Base-by-base conservation (phyloP, 208 protist genomes). In the Leishmania major region DNA sequence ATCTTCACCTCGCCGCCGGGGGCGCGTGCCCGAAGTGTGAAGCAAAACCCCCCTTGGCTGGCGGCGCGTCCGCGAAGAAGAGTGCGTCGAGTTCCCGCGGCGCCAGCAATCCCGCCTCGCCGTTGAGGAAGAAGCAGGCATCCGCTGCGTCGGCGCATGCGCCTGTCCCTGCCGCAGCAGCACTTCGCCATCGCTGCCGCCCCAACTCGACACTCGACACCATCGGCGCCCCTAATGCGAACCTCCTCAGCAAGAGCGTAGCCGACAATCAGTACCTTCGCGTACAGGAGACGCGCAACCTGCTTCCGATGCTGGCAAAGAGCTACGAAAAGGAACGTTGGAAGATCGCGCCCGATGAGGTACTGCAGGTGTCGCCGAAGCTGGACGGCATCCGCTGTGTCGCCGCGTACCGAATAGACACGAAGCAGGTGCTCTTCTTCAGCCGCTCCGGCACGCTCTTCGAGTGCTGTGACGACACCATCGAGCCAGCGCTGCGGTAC, bases 321-420 rank as follows among this genome's bases (percentile, higher is more conserved):
- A 94, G 85, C 85, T 96, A 86, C 81, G 85, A 90, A 17, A 93
- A 95, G 57, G 92, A 95, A 71, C 43, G 37, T 15, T 62, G 79
- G 28, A 93, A 90, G 83, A 96, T 96, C 79, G 82, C 67, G 2
- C 62, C 78, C 5, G 77, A 80, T 17, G 95, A 96, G 71, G 45
- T 86, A 69, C 31, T 97, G 28, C 85, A 81, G 22, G 91, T 95
- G 43, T 98, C 95, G 10, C 95, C 95, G 2, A 98, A 98, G 88
- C 90, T 98, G 28, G 95, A 98, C 64, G 95, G 95, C 51, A 94
- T 98, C n/a, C 95, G 95, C 59, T 98, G 95, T 79, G 79, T 98
- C 45, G 92, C 88, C 19, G 88, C 93, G 22, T 96, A 92, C 86
- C 90, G 96, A 83, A 45, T 49, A 0, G 73, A 88, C 77, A 85